Conservation (phyloP, 306 rosid genomes). For the Adenanthera pavonina region DNA sequence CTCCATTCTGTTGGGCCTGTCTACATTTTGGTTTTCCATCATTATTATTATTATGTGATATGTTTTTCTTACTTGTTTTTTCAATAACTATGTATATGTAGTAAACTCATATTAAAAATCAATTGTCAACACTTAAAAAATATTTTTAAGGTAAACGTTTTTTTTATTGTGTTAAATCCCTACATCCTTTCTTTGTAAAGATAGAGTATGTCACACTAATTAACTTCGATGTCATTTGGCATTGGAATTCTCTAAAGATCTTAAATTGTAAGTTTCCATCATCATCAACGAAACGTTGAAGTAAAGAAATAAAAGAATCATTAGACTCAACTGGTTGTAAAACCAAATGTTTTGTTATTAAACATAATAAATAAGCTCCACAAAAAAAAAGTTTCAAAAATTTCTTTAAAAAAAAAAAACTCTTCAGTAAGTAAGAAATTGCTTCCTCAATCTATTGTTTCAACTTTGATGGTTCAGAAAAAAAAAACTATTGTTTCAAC, state of each 20-base stretch:
- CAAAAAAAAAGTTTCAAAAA: neutral
- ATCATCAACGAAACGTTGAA: conserved; percentile 38
- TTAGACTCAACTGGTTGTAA: neutral
- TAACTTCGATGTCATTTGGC: neutral
- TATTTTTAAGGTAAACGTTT: neutral
- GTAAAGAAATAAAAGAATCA: conserved; percentile 30
- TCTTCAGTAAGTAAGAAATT: neutral
- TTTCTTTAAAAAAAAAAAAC: neutral
- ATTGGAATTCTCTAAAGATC: conserved; percentile 7
- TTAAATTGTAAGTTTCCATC: conserved; percentile 31
- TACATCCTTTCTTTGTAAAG: neutral
- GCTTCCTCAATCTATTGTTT: neutral
- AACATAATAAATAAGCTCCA: neutral
- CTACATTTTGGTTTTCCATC: neutral
- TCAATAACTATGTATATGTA: neutral
- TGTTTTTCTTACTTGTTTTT: neutral
- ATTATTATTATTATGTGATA: neutral
- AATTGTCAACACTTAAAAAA: neutral
- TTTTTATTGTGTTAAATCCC: neutral
- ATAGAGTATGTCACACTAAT: neutral
- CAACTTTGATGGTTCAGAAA: too few relatives aligned
- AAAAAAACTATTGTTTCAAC: too few relatives aligned
- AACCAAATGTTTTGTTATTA: neutral
- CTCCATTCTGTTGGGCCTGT: neutral
- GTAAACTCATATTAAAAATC: neutral